Base-by-base conservation (phyloP, 441 rosid species). In the Populus hybrid region DNA sequence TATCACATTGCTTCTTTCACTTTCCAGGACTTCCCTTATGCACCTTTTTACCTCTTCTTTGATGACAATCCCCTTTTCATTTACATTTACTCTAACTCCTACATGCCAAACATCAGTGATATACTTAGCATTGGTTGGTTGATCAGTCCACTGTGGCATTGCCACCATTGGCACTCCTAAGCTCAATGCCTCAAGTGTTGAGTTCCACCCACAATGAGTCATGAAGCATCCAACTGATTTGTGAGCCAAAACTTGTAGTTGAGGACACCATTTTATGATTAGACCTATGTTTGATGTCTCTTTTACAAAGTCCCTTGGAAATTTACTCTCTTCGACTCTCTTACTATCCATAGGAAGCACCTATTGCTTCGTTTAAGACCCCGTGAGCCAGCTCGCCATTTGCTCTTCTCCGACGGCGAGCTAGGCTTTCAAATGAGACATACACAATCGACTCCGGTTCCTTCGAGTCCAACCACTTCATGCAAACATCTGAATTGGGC, bases 181-280 rank as follows among this genome's bases (percentile, higher is more conserved):
- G 69, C 73, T 71, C 53, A 73, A 53, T 28, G 80, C 78, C 64
- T 80, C 83, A 0, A 80, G 33, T 11, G 83, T 80, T 9, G 83
- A 80, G 42, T 76, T 80, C 83, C 83, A 76, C 26, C 83, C 83
- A 28, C 80, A 73, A 14, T 80, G 83, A 14, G 77, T 80, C 20
- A 80, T 2, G 53, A 80, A 80, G 36, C 83, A 76, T 4, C 83
- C 83, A 1, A 68, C 12, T 0, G 83, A 73, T 5, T 56, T 66
- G 28, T 80, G 77, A 6, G 74, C 75, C 31, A 80, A 56, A 42
- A 80, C 80, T 69, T 80, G 72, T 1, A 73, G 65, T 45, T 80
- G 80, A 20, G 77, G 72, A 23, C 80, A 59, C 83, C 78, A 77
- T 7, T 29, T 31, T 35, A 81, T 71, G 9, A 80, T 45, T 26